Percentiles rank a stretch among this genome's conserved stretches.
Evolutionary conservation across 2,329 filamentous ascomycete genomes (phyloP).

Genomic region (Claviceps sp.): DNA sequence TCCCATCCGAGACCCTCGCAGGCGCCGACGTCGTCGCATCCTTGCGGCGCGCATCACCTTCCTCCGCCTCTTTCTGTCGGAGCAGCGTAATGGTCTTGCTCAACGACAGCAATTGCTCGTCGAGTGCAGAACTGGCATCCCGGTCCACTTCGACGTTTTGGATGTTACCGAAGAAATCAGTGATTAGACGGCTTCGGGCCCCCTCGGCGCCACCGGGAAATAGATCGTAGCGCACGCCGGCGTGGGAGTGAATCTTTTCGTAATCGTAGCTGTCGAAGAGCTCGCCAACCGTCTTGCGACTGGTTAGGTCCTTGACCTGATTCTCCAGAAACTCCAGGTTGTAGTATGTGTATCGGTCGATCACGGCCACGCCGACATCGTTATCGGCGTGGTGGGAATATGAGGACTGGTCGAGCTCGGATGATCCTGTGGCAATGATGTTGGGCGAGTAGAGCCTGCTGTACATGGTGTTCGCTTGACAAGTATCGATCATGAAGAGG

Average conservation of each 20-base stretch:
- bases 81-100: constrained; percentile 50
- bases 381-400: constrained; percentile 98
- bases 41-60: constrained; percentile 20
- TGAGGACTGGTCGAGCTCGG: constrained; percentile 86
- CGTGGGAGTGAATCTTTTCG: constrained; percentile 84
- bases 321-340: constrained; percentile 93
- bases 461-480: constrained; percentile 99
- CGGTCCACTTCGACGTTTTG: constrained; percentile 87
- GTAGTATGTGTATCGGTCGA: constrained; percentile 97
- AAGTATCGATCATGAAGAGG: constrained; percentile 99
- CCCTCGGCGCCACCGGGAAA: constrained; percentile 72
- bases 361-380: constrained; percentile 94
- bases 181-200: constrained; percentile 68
- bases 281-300: constrained; percentile 82
- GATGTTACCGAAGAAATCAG: constrained; percentile 97
- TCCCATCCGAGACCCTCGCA: constrained; percentile 15
- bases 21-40: constrained; percentile 12
- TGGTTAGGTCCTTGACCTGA: constrained; percentile 72
- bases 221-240: constrained; percentile 88
- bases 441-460: constrained; percentile 96
- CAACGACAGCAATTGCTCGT: constrained; percentile 66
- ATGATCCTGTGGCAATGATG: constrained; percentile 95
- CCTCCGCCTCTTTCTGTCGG: constrained; percentile 33
- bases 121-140: constrained; percentile 41
- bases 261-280: constrained; percentile 94